Percentiles rank a stretch among this genome's conserved stretches.
These are phyloP conservation scores for Entomortierella lignicola DNA, from an alignment of 192 early-diverging fungal species.

Conservation along the genomic window DNA sequence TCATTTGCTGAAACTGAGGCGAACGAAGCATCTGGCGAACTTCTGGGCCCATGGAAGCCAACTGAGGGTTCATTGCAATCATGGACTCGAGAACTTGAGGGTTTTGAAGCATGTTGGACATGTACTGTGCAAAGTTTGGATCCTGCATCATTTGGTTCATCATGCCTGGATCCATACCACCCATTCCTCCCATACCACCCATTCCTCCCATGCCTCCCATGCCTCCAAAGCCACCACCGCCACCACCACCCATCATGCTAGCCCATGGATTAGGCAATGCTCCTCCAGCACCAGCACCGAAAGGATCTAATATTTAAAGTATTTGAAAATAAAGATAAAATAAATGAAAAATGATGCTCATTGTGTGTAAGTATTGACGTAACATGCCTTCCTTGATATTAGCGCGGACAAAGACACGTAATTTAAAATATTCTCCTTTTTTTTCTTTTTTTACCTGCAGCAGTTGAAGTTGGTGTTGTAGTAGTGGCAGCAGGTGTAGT, in stretches of 20 bases:
- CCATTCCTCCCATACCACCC: slow-evolving; percentile 72
- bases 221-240: slow-evolving; percentile 55
- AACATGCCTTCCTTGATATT: no score
- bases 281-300: slow-evolving; percentile 42
- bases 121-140: slow-evolving; percentile 85
- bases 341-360: no score
- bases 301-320: slow-evolving; percentile 52
- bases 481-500: slow-evolving; percentile 44
- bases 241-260: slow-evolving; percentile 55
- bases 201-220: slow-evolving; percentile 68
- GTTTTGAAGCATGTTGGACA: slow-evolving; percentile 84
- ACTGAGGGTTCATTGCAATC: slow-evolving; percentile 84
- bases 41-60: slow-evolving; percentile 86
- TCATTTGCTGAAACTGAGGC: slow-evolving; percentile 83
- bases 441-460: slow-evolving; percentile 19
- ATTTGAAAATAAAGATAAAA: no score
- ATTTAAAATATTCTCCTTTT: no score
- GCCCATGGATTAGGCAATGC: slow-evolving; percentile 51
- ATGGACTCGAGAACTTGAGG: slow-evolving; percentile 89
- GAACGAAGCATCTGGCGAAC: slow-evolving; percentile 86
- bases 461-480: slow-evolving; percentile 36
- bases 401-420: background rate
- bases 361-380: no score
- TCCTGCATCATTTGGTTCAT: slow-evolving; percentile 83
- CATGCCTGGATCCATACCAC: slow-evolving; percentile 73